A percentile compares a stretch with the other conserved stretches of the same genome.
These are phyloP conservation scores for Parachaetomium inaequale DNA, from an alignment of 495 filamentous ascomycete genomes.

Conservation along the genomic window DNA sequence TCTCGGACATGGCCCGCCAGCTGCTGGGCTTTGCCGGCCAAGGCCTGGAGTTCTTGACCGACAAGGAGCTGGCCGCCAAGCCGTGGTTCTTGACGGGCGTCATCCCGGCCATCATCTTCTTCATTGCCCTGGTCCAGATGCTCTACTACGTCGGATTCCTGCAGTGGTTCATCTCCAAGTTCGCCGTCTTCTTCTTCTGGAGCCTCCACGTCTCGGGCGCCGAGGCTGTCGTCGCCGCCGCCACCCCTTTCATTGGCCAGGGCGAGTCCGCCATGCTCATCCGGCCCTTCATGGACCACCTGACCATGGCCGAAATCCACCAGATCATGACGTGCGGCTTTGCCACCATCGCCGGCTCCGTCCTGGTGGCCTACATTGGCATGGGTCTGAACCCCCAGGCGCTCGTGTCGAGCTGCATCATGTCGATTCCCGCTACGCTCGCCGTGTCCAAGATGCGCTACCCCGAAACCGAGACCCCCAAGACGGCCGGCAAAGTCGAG, in stretches of 20 bases:
- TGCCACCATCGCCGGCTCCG: constrained; percentile 63
- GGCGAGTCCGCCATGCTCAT: constrained; percentile 92
- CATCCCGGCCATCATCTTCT: constrained; percentile 86
- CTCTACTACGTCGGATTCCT: constrained; percentile 72
- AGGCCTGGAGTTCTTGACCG: constrained; percentile 70
- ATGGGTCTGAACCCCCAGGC: constrained; percentile 80
- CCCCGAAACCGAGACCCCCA: constrained; percentile 79
- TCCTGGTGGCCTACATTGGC: constrained; percentile 74
- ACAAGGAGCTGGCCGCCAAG: constrained; percentile 35
- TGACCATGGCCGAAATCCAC: constrained; percentile 82
- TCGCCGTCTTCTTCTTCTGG: constrained; percentile 90
- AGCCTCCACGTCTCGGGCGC: constrained; percentile 83
- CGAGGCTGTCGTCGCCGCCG: constrained; percentile 86
- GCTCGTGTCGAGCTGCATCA: constrained; percentile 86
- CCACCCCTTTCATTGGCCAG: constrained; percentile 92
- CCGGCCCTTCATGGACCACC: constrained; percentile 74
- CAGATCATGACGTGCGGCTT: constrained; percentile 81
- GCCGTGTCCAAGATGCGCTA: constrained; percentile 84
- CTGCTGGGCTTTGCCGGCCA: constrained; percentile 68
- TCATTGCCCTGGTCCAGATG: constrained; percentile 80
- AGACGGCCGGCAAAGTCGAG: constrained; percentile 74
- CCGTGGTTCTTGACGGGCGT: constrained; percentile 70
- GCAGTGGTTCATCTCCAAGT: constrained; percentile 84
- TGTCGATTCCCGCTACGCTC: constrained; percentile 86
- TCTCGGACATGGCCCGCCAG: constrained; percentile 63